Conservation (phyloP, 345 rosid genomes). For the sweet orange (Citrus sinensis) region DNA sequence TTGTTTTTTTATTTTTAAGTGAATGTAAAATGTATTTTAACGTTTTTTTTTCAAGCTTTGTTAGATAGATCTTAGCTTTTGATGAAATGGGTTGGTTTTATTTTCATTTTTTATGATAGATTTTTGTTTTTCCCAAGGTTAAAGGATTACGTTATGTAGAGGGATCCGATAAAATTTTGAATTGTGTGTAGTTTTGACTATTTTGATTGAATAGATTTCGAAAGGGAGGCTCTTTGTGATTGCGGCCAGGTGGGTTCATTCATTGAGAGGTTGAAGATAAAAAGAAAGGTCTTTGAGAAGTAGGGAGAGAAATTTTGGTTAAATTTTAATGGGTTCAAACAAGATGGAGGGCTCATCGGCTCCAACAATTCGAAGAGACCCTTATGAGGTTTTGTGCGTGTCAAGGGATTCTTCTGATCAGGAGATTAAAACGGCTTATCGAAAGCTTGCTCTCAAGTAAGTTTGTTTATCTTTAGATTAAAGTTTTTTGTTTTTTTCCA, state of each 20-base stretch:
- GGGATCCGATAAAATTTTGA: constrained; percentile 26
- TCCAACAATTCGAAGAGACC: constrained; percentile 68
- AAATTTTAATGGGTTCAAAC: constrained; percentile 47
- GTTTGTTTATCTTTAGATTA: constrained; percentile 1
- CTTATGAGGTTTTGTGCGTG: constrained; percentile 86
- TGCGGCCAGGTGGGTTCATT: neutral
- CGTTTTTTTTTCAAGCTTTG: neutral
- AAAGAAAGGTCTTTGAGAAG: neutral
- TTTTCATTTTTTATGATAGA: neutral
- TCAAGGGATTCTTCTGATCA: constrained; percentile 86
- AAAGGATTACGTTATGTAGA: neutral
- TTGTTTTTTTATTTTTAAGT: neutral
- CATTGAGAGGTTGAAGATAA: neutral
- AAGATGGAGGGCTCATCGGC: constrained; percentile 73
- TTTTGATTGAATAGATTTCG: neutral
- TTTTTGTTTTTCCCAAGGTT: neutral
- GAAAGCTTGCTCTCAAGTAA: constrained; percentile 97
- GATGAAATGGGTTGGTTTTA: neutral
- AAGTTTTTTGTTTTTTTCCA: neutral
- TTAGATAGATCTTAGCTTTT: constrained; percentile 2
- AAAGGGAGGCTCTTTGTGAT: neutral
- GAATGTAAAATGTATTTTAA: neutral
- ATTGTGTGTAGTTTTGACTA: constrained; percentile 9
- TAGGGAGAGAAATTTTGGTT: neutral
- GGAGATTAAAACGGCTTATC: constrained; percentile 90